Conservation (phyloP, 208 protist species). For the Leishmania tropica region DNA sequence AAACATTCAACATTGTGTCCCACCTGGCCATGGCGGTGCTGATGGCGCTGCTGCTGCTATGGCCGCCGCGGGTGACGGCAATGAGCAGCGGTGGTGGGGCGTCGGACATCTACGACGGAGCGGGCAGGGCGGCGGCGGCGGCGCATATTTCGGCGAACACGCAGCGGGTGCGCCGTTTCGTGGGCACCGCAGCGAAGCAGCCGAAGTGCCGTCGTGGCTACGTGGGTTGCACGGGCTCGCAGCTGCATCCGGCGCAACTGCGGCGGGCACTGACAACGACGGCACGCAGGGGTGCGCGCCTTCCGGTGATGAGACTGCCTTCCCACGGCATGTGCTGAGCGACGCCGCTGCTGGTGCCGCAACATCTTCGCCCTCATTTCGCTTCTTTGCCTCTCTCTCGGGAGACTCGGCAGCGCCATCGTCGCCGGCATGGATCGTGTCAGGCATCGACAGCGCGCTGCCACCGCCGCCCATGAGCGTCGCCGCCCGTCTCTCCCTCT, state of each 20-base stretch:
- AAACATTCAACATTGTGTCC: slow-evolving; percentile 59
- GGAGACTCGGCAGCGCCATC: neutral
- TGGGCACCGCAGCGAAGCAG: neutral
- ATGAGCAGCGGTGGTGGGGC: neutral
- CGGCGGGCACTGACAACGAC: neutral
- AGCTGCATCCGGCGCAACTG: neutral
- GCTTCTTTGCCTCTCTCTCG: neutral
- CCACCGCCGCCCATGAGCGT: slow-evolving; percentile 5
- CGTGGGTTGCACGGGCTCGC: slow-evolving; percentile 12
- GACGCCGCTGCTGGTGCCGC: neutral
- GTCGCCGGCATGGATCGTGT: neutral
- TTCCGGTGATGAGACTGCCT: neutral
- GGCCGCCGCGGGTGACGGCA: slow-evolving; percentile 36
- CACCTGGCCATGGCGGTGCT: slow-evolving; percentile 45
- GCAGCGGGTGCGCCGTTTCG: neutral
- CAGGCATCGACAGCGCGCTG: neutral
- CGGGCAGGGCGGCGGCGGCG: neutral
- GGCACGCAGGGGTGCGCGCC: neutral
- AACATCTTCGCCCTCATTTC: neutral
- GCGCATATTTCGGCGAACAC: neutral
- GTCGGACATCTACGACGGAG: neutral
- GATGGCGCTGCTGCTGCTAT: slow-evolving; percentile 44
- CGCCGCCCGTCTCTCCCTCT: slow-evolving; percentile 14
- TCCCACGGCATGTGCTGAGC: slow-evolving; percentile 3
- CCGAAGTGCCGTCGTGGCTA: slow-evolving; percentile 20